Conservation (phyloP, 129 eudicot species). For the Silybum marianum region DNA sequence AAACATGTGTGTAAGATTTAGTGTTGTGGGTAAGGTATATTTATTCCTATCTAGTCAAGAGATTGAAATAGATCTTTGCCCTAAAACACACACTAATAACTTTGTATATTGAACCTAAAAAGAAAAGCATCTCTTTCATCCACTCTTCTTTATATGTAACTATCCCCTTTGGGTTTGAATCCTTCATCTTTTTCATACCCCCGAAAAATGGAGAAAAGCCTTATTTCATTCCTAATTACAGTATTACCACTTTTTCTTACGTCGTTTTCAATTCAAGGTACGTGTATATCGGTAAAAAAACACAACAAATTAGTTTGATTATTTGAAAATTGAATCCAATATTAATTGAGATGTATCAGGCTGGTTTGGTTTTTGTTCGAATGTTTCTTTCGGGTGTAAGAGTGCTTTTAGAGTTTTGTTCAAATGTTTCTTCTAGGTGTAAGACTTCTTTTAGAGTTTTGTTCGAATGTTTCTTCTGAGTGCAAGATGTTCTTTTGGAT, state of each 20-base stretch:
- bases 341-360: neutral
- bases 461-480: too few relatives aligned
- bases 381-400: too few relatives aligned
- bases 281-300: neutral
- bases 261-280: constrained; percentile 47
- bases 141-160: constrained; percentile 34
- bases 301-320: neutral
- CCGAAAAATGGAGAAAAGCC: constrained; percentile 31
- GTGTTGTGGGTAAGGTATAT: constrained; percentile 29
- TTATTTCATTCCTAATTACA: constrained; percentile 2
- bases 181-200: neutral
- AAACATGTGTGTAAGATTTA: constrained; percentile 16
- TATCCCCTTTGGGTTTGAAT: constrained; percentile 6
- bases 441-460: too few relatives aligned
- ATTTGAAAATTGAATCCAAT: neutral
- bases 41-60: constrained; percentile 18
- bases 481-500: too few relatives aligned
- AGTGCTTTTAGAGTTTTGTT: too few relatives aligned
- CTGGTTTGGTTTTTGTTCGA: too few relatives aligned
- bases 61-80: constrained; percentile 46
- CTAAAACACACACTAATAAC: constrained; percentile 45
- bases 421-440: too few relatives aligned
- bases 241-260: constrained; percentile 32
- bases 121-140: constrained; percentile 66
- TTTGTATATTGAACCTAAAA: constrained; percentile 27